phyloP scores from a whole-genome alignment of 1,284 basidiomycete genomes.

The Ceratobasidium sp. region DNA sequence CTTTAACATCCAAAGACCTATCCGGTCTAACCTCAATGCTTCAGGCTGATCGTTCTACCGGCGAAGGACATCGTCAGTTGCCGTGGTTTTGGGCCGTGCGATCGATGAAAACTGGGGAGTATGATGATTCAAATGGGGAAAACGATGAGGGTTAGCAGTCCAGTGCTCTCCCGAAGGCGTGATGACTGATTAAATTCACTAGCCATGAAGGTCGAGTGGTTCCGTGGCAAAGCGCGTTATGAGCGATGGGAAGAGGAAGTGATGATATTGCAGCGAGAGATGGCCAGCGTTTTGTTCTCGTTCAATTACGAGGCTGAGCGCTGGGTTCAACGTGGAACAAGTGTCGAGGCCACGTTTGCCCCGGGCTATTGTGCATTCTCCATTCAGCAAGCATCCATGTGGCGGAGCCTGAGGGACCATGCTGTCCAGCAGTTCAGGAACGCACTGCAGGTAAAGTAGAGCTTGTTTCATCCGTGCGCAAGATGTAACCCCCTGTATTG shows the following conservation, averaged over 20 bases:
- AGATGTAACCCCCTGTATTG: too few relatives aligned
- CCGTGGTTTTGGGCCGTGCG: neutral
- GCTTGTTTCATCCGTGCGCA: too few relatives aligned
- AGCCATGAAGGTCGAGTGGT: conserved; percentile 24
- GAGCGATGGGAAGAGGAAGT: conserved; percentile 19
- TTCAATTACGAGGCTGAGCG: neutral
- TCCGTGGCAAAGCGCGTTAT: conserved; percentile 5
- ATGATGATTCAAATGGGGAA: neutral
- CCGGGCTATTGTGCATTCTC: neutral
- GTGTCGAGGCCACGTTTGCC: neutral
- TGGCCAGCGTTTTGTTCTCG: neutral
- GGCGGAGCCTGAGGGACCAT: too few relatives aligned
- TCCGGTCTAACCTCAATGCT: neutral
- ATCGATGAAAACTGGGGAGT: neutral
- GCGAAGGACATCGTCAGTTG: neutral
- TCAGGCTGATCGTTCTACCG: neutral
- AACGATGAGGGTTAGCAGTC: neutral
- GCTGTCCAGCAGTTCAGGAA: too few relatives aligned
- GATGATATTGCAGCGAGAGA: neutral
- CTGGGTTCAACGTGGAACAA: neutral
- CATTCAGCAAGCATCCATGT: too few relatives aligned
- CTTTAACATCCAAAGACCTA: neutral
- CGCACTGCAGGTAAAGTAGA: too few relatives aligned
- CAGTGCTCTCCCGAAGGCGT: too few relatives aligned
- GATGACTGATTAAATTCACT: too few relatives aligned